Percentiles rank a stretch among this genome's conserved stretches.
These are phyloP conservation scores for Puccinia coronata DNA, from an alignment of 1,284 basidiomycete genomes.

Conservation along the genomic window DNA sequence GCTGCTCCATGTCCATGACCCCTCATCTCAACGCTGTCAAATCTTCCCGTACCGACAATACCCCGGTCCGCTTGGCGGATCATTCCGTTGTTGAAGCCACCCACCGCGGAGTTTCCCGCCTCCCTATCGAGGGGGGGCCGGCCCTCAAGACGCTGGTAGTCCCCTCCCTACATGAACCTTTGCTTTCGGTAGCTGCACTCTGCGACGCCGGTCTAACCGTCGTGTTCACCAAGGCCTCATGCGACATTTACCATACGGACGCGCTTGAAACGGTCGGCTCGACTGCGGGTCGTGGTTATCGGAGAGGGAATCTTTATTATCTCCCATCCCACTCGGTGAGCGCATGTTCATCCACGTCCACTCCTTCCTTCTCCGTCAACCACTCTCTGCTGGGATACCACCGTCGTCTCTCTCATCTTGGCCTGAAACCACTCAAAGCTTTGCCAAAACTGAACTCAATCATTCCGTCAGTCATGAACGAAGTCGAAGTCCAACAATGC, in stretches of 20 bases:
- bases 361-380: background rate
- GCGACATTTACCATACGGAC: background rate
- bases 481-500: too few species aligned
- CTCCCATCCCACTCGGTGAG: background rate
- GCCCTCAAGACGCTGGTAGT: background rate
- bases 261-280: too few species aligned
- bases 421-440: slow-evolving; percentile 7
- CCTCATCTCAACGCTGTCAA: background rate
- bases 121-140: background rate
- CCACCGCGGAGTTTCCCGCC: background rate
- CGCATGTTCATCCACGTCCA: background rate
- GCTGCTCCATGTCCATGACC: background rate
- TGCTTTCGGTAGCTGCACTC: background rate
- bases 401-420: background rate
- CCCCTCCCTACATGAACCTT: background rate
- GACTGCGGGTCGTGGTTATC: background rate
- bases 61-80: too few species aligned
- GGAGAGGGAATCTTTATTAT: slow-evolving; percentile 3
- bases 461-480: background rate
- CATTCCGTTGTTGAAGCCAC: too few species aligned
- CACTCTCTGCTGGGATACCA: background rate
- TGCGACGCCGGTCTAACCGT: background rate
- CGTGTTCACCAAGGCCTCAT: background rate
- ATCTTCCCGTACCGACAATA: too few species aligned
- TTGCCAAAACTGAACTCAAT: background rate